Conservation (phyloP, 140 eudicot genomes). For the Bidens hawaiensis region DNA sequence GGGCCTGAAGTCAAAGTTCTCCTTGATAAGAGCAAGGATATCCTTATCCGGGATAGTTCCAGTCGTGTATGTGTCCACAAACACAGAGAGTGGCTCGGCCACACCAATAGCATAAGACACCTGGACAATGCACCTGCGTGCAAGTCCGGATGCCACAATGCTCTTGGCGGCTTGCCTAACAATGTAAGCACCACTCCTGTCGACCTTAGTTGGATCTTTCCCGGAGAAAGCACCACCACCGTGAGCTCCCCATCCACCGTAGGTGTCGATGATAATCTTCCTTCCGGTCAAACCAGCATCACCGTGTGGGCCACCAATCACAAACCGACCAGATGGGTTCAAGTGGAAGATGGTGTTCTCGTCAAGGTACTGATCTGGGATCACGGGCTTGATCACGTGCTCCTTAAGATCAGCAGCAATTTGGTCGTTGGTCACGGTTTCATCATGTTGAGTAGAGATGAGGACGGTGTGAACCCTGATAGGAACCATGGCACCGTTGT, state of each 20-base stretch:
- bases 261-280: conserved; percentile 49
- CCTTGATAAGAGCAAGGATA: conserved; percentile 50
- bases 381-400: conserved; percentile 58
- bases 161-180: conserved; percentile 70
- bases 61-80: conserved; percentile 55
- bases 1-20: conserved; percentile 61
- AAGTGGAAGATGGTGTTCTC: conserved; percentile 61
- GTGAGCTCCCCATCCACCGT: conserved; percentile 62
- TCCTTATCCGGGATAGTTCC: conserved; percentile 56
- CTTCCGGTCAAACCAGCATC: conserved; percentile 62
- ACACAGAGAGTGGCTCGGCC: conserved; percentile 56
- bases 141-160: conserved; percentile 61
- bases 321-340: conserved; percentile 56
- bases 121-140: conserved; percentile 64
- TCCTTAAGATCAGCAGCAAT: conserved; percentile 53
- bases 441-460: conserved; percentile 61
- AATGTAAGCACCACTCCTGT: conserved; percentile 57
- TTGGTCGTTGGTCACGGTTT: conserved; percentile 52
- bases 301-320: conserved; percentile 64
- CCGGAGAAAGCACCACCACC: conserved; percentile 64
- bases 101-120: conserved; percentile 65
- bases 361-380: conserved; percentile 57
- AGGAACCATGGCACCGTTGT: conserved; percentile 63
- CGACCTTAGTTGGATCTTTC: conserved; percentile 54
- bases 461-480: conserved; percentile 61